These are phyloP conservation scores for Trametes maxima DNA, from an alignment of 768 basidiomycete genomes.

Conservation along the genomic window DNA sequence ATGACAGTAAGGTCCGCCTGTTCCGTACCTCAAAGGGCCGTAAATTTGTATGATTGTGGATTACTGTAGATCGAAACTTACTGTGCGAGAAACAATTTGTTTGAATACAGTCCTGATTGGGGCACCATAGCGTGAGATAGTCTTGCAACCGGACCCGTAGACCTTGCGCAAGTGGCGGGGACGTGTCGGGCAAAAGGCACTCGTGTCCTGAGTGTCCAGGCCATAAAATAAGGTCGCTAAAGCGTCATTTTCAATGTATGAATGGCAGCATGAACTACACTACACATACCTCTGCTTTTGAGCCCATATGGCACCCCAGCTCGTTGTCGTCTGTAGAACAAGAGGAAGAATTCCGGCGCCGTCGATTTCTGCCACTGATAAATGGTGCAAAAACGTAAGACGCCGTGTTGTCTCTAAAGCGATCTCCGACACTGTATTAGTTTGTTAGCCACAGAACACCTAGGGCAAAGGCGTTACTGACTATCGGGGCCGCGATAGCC, in stretches of 20 bases:
- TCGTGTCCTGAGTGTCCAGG: conserved; percentile 11
- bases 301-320: conserved; percentile 15
- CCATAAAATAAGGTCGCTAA: conserved; percentile 37
- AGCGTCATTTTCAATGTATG: not conserved
- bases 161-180: conserved; percentile 14
- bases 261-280: not conserved
- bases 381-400: conserved; percentile 40
- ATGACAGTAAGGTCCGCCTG: not conserved
- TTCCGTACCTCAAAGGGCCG: not conserved
- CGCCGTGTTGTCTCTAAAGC: conserved; percentile 49
- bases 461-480: conserved; percentile 30
- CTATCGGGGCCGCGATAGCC: conserved; percentile 42
- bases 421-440: conserved; percentile 43
- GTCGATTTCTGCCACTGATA: conserved; percentile 52
- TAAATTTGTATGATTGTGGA: not conserved
- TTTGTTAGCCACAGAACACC: conserved; percentile 33
- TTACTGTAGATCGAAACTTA: not conserved
- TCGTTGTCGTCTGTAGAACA: conserved; percentile 27
- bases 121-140: conserved; percentile 28
- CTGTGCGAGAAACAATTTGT: conserved; percentile 30
- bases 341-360: conserved; percentile 48
- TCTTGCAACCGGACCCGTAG: conserved; percentile 21
- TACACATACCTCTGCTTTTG: conserved; percentile 24
- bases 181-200: conserved; percentile 3
- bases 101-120: conserved; percentile 26